Percentiles rank a stretch among this genome's conserved stretches.
Evolutionary conservation across 2,329 filamentous ascomycete genomes (phyloP).

Genomic region (Cadophora sp.): DNA sequence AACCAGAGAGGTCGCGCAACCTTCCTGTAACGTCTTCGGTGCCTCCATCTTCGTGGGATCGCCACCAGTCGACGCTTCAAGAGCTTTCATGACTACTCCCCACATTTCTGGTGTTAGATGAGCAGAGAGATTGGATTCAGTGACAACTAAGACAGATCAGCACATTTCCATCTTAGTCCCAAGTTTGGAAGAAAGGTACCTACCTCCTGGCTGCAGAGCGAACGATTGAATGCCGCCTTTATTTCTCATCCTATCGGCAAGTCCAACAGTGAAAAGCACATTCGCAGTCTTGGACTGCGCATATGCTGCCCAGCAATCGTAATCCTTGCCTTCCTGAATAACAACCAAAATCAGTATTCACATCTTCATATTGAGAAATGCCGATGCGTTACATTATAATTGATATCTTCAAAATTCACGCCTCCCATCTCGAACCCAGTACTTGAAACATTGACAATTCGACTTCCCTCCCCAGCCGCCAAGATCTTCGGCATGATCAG

Average conservation of each 20-base stretch:
- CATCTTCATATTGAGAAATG: background rate
- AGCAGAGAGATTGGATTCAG: slow-evolving; percentile 27
- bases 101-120: slow-evolving; percentile 28
- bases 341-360: slow-evolving; percentile 45
- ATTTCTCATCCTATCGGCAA: slow-evolving; percentile 41
- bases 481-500: slow-evolving; percentile 38
- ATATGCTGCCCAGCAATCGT: slow-evolving; percentile 48
- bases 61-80: background rate
- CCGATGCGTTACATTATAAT: slow-evolving; percentile 42
- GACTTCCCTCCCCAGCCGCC: slow-evolving; percentile 28
- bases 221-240: slow-evolving; percentile 42
- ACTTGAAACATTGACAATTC: slow-evolving; percentile 49
- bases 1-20: slow-evolving; percentile 44
- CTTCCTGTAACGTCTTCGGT: slow-evolving; percentile 24
- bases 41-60: slow-evolving; percentile 19
- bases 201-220: slow-evolving; percentile 43
- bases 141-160: slow-evolving; percentile 20
- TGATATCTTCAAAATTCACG: slow-evolving; percentile 47
- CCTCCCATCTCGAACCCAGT: slow-evolving; percentile 47
- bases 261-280: slow-evolving; percentile 45
- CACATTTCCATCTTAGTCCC: too few relatives aligned
- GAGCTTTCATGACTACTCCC: slow-evolving; percentile 5
- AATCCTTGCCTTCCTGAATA: slow-evolving; percentile 27
- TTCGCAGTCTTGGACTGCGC: slow-evolving; percentile 52
- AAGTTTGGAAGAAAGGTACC: background rate